A percentile compares a stretch with the other conserved stretches of the same genome.
phyloP scores from a whole-genome alignment of 2,329 filamentous ascomycete species.

The Cordyceps militaris region DNA sequence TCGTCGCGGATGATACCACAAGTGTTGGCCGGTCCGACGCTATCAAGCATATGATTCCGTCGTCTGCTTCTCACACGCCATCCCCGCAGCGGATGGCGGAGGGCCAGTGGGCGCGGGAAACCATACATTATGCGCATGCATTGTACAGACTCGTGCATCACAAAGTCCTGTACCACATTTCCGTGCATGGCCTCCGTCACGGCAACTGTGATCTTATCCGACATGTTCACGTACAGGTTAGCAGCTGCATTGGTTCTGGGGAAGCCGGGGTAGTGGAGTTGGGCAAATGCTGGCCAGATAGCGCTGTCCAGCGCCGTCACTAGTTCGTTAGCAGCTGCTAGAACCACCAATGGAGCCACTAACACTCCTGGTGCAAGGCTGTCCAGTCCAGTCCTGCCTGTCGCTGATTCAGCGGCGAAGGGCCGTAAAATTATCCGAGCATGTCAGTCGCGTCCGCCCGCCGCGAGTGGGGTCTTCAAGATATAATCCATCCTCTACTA shows the following conservation, averaged over 20 bases:
- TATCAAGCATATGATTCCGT: background rate
- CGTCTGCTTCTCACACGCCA: background rate
- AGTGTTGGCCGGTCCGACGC: background rate
- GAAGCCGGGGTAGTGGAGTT: slow-evolving; percentile 1
- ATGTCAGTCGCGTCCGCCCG: background rate
- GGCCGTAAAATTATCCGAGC: slow-evolving; percentile 6
- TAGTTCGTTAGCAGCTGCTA: background rate
- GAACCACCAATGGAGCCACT: background rate
- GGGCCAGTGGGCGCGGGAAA: background rate
- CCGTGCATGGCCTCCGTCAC: no score
- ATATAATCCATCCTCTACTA: background rate
- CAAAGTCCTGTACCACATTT: background rate
- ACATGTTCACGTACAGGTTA: background rate
- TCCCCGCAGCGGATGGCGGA: background rate
- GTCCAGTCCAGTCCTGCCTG: background rate
- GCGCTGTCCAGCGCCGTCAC: background rate
- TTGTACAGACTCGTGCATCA: background rate
- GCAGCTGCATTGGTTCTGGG: background rate
- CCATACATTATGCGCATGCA: background rate
- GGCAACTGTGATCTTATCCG: background rate
- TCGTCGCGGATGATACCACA: background rate
- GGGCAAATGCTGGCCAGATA: background rate
- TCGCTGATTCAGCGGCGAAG: slow-evolving; percentile 10
- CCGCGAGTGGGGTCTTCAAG: background rate
- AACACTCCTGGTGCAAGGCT: background rate